phyloP scores from a whole-genome alignment of 768 basidiomycete genomes.

The Mycena rosella region DNA sequence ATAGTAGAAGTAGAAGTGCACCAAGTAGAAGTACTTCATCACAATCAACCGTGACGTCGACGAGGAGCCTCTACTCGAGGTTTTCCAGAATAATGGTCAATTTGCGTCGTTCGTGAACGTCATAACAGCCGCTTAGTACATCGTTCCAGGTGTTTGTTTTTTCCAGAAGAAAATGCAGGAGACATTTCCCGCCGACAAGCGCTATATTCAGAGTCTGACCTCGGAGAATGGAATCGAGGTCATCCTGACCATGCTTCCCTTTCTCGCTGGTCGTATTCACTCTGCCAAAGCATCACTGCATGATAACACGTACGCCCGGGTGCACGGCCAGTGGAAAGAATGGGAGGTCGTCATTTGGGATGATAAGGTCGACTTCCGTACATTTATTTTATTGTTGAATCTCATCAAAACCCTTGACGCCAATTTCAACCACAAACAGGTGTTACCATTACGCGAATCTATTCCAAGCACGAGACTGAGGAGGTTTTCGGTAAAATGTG shows the following conservation, averaged over 20 bases:
- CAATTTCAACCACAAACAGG: neutral
- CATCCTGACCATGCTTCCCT: slow-evolving; percentile 34
- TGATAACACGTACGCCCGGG: slow-evolving; percentile 37
- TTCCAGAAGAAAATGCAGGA: slow-evolving; percentile 6
- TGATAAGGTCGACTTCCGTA: slow-evolving; percentile 31
- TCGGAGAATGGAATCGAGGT: slow-evolving; percentile 23
- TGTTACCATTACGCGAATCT: slow-evolving; percentile 34
- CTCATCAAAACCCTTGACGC: neutral
- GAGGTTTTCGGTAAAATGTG: slow-evolving; percentile 36
- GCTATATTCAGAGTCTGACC: slow-evolving; percentile 28
- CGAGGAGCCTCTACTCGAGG: too few relatives aligned
- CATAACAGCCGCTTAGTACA: too few relatives aligned
- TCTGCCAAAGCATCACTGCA: slow-evolving; percentile 22
- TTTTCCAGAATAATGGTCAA: too few relatives aligned
- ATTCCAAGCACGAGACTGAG: slow-evolving; percentile 32
- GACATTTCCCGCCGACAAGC: slow-evolving; percentile 18
- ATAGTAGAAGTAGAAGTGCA: too few relatives aligned
- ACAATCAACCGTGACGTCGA: too few relatives aligned
- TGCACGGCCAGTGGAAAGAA: slow-evolving; percentile 37
- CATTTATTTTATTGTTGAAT: neutral
- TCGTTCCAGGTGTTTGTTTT: slow-evolving; percentile 17
- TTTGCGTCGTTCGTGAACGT: too few relatives aligned
- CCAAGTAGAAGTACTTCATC: too few relatives aligned
- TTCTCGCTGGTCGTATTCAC: slow-evolving; percentile 31
- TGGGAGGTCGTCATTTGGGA: slow-evolving; percentile 43